Evolutionary conservation across 345 rosid species (phyloP).

Genomic region (Pelargonium nanum): DNA sequence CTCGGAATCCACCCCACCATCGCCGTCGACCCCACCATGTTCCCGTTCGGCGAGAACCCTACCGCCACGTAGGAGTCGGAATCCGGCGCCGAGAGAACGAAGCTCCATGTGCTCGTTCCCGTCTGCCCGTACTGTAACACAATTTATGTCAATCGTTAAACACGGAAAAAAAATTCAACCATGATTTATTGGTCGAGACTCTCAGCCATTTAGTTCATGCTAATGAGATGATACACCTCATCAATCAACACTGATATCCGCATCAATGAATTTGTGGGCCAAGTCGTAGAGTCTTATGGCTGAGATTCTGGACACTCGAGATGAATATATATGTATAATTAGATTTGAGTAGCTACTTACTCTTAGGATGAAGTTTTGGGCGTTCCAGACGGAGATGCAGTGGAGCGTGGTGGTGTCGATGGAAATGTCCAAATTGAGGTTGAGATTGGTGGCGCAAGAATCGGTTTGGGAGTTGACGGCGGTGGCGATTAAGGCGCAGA

Average conservation of each 20-base stretch:
- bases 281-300: too few species aligned
- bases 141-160: background rate
- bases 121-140: slow-evolving; percentile 37
- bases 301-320: too few species aligned
- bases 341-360: too few species aligned
- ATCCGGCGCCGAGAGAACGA: slow-evolving; percentile 53
- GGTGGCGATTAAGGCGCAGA: too few species aligned
- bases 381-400: slow-evolving; percentile 43
- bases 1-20: slow-evolving; percentile 64
- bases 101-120: slow-evolving; percentile 45
- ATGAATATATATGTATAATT: too few species aligned
- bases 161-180: background rate
- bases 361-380: slow-evolving; percentile 41
- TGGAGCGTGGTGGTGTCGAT: slow-evolving; percentile 35
- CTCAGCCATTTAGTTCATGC: too few species aligned
- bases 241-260: too few species aligned
- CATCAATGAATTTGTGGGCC: too few species aligned
- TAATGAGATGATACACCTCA: too few species aligned
- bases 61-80: slow-evolving; percentile 39
- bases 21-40: slow-evolving; percentile 70
- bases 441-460: slow-evolving; percentile 27
- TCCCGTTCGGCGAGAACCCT: slow-evolving; percentile 56
- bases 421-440: slow-evolving; percentile 20
- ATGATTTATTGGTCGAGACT: too few species aligned
- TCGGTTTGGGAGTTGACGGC: slow-evolving; percentile 15